phyloP scores from a whole-genome alignment of 2,329 filamentous ascomycete genomes.

The Ophiocordyceps australis region DNA sequence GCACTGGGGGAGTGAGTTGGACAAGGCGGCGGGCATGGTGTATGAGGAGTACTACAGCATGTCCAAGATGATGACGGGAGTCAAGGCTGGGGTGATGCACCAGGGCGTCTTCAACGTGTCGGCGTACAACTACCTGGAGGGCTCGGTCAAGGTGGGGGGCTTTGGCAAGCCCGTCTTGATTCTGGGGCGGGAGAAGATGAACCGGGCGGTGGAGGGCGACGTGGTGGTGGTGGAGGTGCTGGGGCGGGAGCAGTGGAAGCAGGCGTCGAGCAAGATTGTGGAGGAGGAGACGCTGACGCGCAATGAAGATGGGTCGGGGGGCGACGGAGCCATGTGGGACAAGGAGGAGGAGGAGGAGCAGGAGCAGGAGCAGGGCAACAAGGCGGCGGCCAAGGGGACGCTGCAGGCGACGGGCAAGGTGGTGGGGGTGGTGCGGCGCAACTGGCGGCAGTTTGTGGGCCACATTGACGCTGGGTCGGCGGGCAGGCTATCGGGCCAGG shows the following conservation, averaged over 20 bases:
- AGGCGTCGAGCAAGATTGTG: constrained; percentile 84
- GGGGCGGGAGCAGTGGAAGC: constrained; percentile 92
- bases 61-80: constrained; percentile 86
- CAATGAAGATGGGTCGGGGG: constrained; percentile 75
- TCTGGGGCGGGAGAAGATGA: constrained; percentile 88
- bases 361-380: constrained; percentile 77
- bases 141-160: constrained; percentile 72
- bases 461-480: constrained; percentile 82
- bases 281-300: constrained; percentile 85
- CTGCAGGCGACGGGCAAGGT: constrained; percentile 84
- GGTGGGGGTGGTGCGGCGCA: constrained; percentile 82
- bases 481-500: constrained; percentile 53
- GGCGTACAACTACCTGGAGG: constrained; percentile 94
- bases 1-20: constrained; percentile 46
- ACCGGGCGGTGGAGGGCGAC: constrained; percentile 81
- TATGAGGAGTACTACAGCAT: constrained; percentile 82
- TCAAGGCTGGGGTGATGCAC: constrained; percentile 76
- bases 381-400: constrained; percentile 53
- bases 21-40: constrained; percentile 48
- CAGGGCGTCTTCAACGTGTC: constrained; percentile 94
- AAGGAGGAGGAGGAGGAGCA: constrained; percentile 74
- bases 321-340: constrained; percentile 64
- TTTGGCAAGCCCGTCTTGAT: constrained; percentile 83
- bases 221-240: constrained; percentile 85
- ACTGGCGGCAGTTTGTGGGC: constrained; percentile 96